Evolutionary conservation across 2,329 filamentous ascomycete species (phyloP), one percentile per base, ranked within the genome.

Genomic region (Neofusicoccum parvum): DNA sequence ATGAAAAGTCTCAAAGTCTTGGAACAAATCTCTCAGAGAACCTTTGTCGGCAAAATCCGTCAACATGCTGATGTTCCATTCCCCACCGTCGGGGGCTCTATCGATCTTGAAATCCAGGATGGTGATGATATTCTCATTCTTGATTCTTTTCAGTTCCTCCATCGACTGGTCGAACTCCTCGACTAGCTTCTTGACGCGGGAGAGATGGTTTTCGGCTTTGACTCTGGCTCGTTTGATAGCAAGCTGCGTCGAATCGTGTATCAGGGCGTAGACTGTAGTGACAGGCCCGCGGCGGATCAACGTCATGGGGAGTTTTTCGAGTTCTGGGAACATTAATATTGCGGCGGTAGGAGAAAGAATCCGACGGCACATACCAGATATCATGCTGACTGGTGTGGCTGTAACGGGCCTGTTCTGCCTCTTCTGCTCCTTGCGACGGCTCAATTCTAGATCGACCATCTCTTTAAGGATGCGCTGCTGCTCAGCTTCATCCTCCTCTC

Each of bases 41-140:
- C 92, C 93, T 75, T 92, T 93, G 62, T 92, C 90, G 11, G 92
- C 91, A 71, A 92, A 85, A 54, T 94, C 90, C 48, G 86, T 89
- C 23, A 97, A 82, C 3, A 95, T 83, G 69, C 87, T 90, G 63
- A 96, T 85, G 34, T 88, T 90, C 90, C 92, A 96, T 6, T 71
- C 70, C 27, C 67, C 66, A 9, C 62, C 65, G 43, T 69, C 78
- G 69, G 71, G 75, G 81, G 72, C 90, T 39, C 73, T 72, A 60
- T 78, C 75, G 14, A 97, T 90, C 70, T 91, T 92, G 79, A 93
- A 96, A 67, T 94, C 92, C 65, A 96, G 82, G 43, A 98, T 83
- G 58, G 91, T 88, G 49, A 95, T 85, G 12, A 98, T 80, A 72
- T 93, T 92, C 27, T 87, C 85, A 74, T 97, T 92, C 3, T 87